These are phyloP conservation scores for Chrysoporthe austroafricana DNA, from an alignment of 2,329 filamentous ascomycete species.

Conservation along the genomic window DNA sequence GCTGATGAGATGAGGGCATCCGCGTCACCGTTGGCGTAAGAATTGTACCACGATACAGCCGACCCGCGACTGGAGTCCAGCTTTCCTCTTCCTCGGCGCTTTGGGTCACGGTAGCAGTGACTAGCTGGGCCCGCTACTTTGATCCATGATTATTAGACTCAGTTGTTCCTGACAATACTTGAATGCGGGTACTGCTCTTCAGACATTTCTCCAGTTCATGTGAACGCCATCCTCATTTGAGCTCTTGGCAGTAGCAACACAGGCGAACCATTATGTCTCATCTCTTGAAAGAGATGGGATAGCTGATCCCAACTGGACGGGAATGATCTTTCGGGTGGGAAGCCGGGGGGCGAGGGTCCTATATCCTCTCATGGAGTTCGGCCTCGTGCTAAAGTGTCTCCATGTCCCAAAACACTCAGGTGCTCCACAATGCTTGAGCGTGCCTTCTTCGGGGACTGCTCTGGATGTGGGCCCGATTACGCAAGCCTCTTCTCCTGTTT, in stretches of 20 bases:
- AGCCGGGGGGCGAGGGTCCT: no score
- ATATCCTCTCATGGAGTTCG: no score
- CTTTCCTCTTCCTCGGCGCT: background rate
- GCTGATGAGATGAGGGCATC: background rate
- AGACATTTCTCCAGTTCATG: background rate
- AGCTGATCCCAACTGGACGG: no score
- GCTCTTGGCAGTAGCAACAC: background rate
- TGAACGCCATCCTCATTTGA: background rate
- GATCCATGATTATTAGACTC: background rate
- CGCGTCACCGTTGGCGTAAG: background rate
- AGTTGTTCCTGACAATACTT: background rate
- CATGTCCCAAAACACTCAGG: no score
- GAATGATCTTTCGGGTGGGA: no score
- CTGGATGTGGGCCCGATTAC: background rate
- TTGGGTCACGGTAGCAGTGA: background rate
- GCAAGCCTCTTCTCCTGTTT: background rate
- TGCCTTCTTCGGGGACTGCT: background rate
- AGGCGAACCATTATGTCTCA: background rate
- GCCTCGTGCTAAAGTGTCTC: no score
- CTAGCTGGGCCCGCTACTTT: background rate
- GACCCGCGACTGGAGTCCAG: background rate
- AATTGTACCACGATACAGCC: no score
- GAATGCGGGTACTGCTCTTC: background rate
- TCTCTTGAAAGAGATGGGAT: no score
- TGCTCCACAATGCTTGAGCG: background rate